These are phyloP conservation scores for Monascus ruber DNA, from an alignment of 2,329 filamentous ascomycete genomes.

Conservation along the genomic window DNA sequence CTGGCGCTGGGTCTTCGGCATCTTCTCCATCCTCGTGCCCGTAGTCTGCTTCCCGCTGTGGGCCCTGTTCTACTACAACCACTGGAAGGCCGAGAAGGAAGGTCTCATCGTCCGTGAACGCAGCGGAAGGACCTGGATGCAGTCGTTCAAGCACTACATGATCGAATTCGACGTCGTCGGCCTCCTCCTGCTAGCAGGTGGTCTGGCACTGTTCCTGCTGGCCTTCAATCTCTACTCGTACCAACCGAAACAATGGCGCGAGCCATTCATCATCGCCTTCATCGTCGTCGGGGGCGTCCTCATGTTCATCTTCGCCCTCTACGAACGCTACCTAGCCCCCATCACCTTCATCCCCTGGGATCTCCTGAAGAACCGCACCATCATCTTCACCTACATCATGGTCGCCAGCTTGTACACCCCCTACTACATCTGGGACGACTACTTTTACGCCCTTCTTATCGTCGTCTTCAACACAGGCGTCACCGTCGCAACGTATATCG, in stretches of 20 bases:
- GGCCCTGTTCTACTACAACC: constrained; percentile 41
- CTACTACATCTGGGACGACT: constrained; percentile 17
- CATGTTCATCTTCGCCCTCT: constrained; percentile 18
- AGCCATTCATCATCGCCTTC: constrained; percentile 27
- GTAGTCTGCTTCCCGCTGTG: constrained; percentile 43
- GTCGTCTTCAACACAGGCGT: constrained; percentile 23
- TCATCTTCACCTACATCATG: constrained; percentile 28
- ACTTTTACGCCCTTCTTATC: constrained; percentile 26
- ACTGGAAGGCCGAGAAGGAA: constrained; percentile 42
- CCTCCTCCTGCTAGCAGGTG: constrained; percentile 45
- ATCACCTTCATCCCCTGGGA: constrained; percentile 30
- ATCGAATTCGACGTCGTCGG: constrained; percentile 53
- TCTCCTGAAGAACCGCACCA: constrained; percentile 27
- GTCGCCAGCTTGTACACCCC: constrained; percentile 15
- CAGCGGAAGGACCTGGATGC: constrained; percentile 32
- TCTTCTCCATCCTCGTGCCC: constrained; percentile 48
- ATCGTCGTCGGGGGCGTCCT: constrained; percentile 20
- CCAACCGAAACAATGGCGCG: constrained; percentile 13
- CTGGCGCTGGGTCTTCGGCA: constrained; percentile 51
- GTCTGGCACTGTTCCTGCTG: constrained; percentile 52
- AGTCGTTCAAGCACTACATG: constrained; percentile 41
- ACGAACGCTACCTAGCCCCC: constrained; percentile 27
- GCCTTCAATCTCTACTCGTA: constrained; percentile 44
- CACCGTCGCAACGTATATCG: constrained; percentile 26
- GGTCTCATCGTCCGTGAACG: constrained; percentile 36